Conservation (phyloP, 331 rosid species). For the Malus hybrid region DNA sequence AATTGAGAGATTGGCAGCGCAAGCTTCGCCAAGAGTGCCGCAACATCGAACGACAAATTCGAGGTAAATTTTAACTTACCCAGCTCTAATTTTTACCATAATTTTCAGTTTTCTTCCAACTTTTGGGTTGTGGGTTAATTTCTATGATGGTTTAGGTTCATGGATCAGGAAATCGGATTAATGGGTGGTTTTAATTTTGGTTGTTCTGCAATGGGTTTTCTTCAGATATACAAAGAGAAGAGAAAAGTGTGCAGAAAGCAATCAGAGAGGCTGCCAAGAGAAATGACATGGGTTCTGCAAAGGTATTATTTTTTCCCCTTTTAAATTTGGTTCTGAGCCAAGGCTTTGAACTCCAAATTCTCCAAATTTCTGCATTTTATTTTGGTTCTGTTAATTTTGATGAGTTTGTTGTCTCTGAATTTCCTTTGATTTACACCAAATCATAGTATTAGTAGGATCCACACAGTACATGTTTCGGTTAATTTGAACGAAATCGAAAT, state of each 20-base stretch:
- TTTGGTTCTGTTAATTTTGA: neutral
- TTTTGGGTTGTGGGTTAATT: neutral
- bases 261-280: constrained; percentile 48
- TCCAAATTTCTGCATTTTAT: neutral
- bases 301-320: constrained; percentile 17
- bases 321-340: neutral
- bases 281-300: constrained; percentile 46
- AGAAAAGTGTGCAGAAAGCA: constrained; percentile 41
- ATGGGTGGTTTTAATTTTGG: neutral
- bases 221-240: constrained; percentile 7
- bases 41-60: constrained; percentile 39
- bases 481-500: neutral
- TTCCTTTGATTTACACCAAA: neutral
- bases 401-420: neutral
- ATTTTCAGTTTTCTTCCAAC: neutral
- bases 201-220: neutral
- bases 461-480: neutral
- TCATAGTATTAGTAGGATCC: neutral
- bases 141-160: neutral
- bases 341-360: neutral
- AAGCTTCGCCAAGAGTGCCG: constrained; percentile 44
- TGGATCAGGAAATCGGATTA: neutral
- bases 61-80: constrained; percentile 7
- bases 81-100: neutral
- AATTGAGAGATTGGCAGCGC: constrained; percentile 45